Base-by-base conservation (phyloP, 192 early-diverging fungal genomes). In the Paraglomus brasilianum region DNA sequence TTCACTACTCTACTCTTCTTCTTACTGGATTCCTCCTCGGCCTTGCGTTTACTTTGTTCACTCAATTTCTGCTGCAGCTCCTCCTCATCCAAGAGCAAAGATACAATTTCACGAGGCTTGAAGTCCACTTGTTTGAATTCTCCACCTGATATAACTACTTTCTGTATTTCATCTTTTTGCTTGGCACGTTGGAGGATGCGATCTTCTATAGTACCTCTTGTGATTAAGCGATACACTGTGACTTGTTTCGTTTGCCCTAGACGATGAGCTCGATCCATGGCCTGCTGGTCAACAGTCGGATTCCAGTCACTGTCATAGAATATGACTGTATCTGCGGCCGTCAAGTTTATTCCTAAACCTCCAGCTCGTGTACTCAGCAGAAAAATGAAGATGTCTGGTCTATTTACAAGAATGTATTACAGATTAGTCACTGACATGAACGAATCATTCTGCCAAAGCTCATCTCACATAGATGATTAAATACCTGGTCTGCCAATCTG, bases 81-180 rank as follows among this genome's bases (percentile, higher is more conserved):
- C 65, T 86, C 85, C 64, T 96, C 93, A 69, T 91, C 93, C 43
- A 96, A 73, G 53, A 96, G 76, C 66, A 94, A 77, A 36, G 90
- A 90, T 43, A 93, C 87, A 72, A 96, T 92, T 74, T 96, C 94
- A 57, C 91, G 89, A 13, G 94, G 90, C 76, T 92, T 95, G 46
- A 92, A 90, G 55, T 93, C 92, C 22, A 91, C 89, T 77, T 82
- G 85, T 75, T 86, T 88, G 72, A 88, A 88, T 64, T 93, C 92
- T 6, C 92, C 92, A n/a, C 94, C 94, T 15, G 91, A 89, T 67
- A 96, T 94, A 44, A 96, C 94, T 1, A 96, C 92, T 59, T 92
- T 91, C 72, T 96, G 94, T 19, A 95, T 95, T 74, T 96, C 89
- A 75, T 94, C 92, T 81, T 95, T 95, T 69, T 94, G 92, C 72